A percentile compares a stretch with the other conserved stretches of the same genome.
phyloP scores from a whole-genome alignment of 306 rosid species.

The Dicorynia guianensis region DNA sequence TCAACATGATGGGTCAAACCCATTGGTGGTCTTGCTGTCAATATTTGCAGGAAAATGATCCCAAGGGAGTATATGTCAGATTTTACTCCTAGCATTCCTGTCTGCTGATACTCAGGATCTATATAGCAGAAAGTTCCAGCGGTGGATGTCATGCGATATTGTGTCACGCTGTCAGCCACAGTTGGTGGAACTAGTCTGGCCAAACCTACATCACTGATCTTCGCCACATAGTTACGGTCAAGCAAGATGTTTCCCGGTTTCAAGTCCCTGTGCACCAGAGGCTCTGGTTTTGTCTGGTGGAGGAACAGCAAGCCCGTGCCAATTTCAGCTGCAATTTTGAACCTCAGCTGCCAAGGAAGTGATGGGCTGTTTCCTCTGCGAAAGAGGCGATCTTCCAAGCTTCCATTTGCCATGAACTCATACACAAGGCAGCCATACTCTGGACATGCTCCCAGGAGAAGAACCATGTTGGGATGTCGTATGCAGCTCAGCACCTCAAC shows the following conservation, averaged over 20 bases:
- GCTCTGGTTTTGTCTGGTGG: constrained; percentile 60
- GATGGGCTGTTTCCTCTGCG: constrained; percentile 38
- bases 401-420: constrained; percentile 51
- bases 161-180: constrained; percentile 44
- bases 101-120: constrained; percentile 59
- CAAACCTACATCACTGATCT: constrained; percentile 55
- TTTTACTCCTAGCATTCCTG: constrained; percentile 54
- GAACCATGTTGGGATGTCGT: constrained; percentile 62
- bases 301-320: constrained; percentile 53
- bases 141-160: constrained; percentile 46
- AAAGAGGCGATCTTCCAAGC: constrained; percentile 52
- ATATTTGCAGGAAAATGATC: constrained; percentile 50
- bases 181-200: constrained; percentile 56
- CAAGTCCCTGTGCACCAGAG: constrained; percentile 54
- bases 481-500: constrained; percentile 57
- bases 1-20: constrained; percentile 54
- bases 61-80: constrained; percentile 59
- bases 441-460: constrained; percentile 56
- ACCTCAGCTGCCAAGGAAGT: constrained; percentile 56
- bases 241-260: constrained; percentile 57
- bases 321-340: constrained; percentile 54
- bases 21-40: constrained; percentile 54
- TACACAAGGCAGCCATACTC: constrained; percentile 60
- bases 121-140: constrained; percentile 59
- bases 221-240: constrained; percentile 49